These are phyloP conservation scores for Aspergillus campestris DNA, from an alignment of 495 filamentous ascomycete species.

Conservation along the genomic window DNA sequence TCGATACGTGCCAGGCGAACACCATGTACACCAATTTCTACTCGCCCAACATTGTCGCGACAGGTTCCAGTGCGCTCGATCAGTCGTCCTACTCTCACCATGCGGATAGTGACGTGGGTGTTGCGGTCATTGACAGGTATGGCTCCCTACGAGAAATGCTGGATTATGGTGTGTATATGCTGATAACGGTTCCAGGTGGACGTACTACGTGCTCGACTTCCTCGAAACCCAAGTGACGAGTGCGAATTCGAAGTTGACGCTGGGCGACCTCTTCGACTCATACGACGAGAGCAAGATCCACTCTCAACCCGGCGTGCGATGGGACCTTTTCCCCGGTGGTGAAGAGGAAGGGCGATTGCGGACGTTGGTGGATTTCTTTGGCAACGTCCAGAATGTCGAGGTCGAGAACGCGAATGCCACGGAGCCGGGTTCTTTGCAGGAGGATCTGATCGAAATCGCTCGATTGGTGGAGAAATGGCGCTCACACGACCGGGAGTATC, in stretches of 20 bases:
- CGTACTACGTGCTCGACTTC: constrained; percentile 97
- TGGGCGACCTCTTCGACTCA: constrained; percentile 91
- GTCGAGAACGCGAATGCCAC: constrained; percentile 54
- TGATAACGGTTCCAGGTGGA: constrained; percentile 48
- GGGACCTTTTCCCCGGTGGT: constrained; percentile 82
- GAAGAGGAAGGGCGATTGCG: constrained; percentile 65
- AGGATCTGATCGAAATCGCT: constrained; percentile 65
- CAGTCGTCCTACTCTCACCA: constrained; percentile 95
- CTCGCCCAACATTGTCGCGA: constrained; percentile 93
- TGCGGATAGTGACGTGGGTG: constrained; percentile 94
- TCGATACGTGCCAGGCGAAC: constrained; percentile 98
- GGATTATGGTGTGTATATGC: too few relatives aligned
- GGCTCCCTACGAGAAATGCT: too few relatives aligned
- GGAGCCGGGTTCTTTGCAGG: constrained; percentile 52
- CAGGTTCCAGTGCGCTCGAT: constrained; percentile 85
- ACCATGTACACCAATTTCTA: constrained; percentile 99
- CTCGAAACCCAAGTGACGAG: constrained; percentile 83
- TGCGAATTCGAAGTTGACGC: constrained; percentile 69
- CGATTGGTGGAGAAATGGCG: constrained; percentile 45
- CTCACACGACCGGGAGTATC: constrained; percentile 27
- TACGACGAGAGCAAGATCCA: constrained; percentile 95
- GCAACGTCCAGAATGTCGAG: constrained; percentile 95
- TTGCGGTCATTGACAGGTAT: constrained; percentile 80
- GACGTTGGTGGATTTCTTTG: constrained; percentile 91
- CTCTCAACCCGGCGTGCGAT: constrained; percentile 81